phyloP scores from a whole-genome alignment of 306 rosid genomes.

The Trifolium pratense region DNA sequence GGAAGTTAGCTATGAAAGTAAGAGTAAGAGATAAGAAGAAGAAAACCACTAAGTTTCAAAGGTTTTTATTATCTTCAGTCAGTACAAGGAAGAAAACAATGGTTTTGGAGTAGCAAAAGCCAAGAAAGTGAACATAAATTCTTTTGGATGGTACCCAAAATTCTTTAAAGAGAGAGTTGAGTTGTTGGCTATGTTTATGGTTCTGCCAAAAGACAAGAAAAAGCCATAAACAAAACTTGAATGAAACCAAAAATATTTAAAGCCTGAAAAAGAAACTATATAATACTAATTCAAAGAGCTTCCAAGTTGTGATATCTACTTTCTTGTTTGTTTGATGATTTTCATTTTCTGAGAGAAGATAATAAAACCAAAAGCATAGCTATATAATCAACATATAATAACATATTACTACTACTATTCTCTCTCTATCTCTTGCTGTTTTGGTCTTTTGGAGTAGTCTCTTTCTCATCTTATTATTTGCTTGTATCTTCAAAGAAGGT shows the following conservation, averaged over 20 bases:
- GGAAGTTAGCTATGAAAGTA: neutral
- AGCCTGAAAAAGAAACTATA: conserved; percentile 44
- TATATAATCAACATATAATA: conserved; percentile 12
- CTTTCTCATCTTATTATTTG: conserved; percentile 56
- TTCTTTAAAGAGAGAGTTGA: conserved; percentile 45
- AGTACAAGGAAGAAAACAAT: conserved; percentile 61
- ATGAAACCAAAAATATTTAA: conserved; percentile 52
- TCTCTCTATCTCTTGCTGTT: conserved; percentile 44
- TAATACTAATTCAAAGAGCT: conserved; percentile 44
- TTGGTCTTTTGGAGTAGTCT: conserved; percentile 46
- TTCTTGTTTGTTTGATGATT: conserved; percentile 56
- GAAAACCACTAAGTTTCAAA: conserved; percentile 56
- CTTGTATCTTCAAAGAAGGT: conserved; percentile 59
- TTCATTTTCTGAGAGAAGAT: conserved; percentile 49
- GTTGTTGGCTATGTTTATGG: conserved; percentile 17
- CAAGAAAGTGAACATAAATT: conserved; percentile 51
- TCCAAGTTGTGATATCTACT: conserved; percentile 46
- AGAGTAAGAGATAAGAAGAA: conserved; percentile 34
- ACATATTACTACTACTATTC: conserved; percentile 42
- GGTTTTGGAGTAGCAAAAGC: conserved; percentile 51
- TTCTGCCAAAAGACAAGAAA: conserved; percentile 77
- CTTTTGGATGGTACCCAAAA: conserved; percentile 59
- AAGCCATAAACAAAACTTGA: conserved; percentile 63
- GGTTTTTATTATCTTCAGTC: conserved; percentile 36
- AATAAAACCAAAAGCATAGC: conserved; percentile 66